Conservation (phyloP, 2,329 filamentous ascomycete species). For the Penicillium polonicum region DNA sequence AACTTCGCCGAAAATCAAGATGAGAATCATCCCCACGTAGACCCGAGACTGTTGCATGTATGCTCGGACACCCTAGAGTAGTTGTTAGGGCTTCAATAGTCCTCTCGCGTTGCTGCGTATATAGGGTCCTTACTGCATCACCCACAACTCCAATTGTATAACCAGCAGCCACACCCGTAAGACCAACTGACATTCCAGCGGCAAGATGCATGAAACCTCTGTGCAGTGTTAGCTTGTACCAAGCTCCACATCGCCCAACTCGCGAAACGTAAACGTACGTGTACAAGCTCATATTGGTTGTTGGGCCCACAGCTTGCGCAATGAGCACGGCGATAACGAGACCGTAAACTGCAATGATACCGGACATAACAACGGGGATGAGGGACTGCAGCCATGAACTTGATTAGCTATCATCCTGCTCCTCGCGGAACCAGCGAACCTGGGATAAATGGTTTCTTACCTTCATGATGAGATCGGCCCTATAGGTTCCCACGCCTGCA, state of each 20-base stretch:
- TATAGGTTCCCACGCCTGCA: slow-evolving; percentile 64
- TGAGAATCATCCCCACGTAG: slow-evolving; percentile 98
- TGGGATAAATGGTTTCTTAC: slow-evolving; percentile 35
- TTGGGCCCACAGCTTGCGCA: slow-evolving; percentile 77
- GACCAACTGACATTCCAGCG: slow-evolving; percentile 83
- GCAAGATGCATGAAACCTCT: slow-evolving; percentile 92
- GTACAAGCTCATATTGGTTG: slow-evolving; percentile 76
- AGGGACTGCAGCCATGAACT: slow-evolving; percentile 40
- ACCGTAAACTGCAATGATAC: slow-evolving; percentile 97
- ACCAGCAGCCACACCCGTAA: slow-evolving; percentile 89
- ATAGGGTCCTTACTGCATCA: slow-evolving; percentile 63
- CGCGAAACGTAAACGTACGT: slow-evolving; percentile 58
- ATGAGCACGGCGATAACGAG: slow-evolving; percentile 97
- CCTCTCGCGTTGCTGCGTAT: not conserved
- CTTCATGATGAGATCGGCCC: slow-evolving; percentile 69
- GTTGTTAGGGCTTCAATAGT: slow-evolving; percentile 21
- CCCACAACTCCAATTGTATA: slow-evolving; percentile 97
- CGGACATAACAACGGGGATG: slow-evolving; percentile 77
- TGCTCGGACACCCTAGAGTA: slow-evolving; percentile 69
- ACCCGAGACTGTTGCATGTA: slow-evolving; percentile 96
- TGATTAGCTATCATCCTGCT: slow-evolving; percentile 20
- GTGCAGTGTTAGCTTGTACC: slow-evolving; percentile 23
- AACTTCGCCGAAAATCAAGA: slow-evolving; percentile 97
- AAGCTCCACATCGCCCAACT: slow-evolving; percentile 12
- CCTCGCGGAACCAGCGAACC: not conserved